Percentiles rank a stretch among this genome's conserved stretches.
These are phyloP conservation scores for Climacium dendroides DNA, from an alignment of 225 moss, liverwort and hornwort species.

Conservation along the genomic window DNA sequence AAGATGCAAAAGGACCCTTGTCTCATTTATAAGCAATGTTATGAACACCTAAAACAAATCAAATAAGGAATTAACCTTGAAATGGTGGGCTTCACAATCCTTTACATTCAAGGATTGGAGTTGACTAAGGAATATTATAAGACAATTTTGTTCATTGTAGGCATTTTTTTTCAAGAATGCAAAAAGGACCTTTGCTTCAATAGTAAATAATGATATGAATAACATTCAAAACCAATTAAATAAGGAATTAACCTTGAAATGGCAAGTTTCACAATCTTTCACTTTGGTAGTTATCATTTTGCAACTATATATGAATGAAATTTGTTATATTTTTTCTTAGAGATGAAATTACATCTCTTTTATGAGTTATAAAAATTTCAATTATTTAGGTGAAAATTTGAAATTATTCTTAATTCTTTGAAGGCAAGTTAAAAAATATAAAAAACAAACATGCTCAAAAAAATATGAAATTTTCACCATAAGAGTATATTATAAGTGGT, in stretches of 20 bases:
- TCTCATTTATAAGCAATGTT: too few relatives aligned
- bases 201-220: neutral
- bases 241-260: neutral
- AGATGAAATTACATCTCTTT: too few relatives aligned
- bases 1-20: too few relatives aligned
- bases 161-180: neutral
- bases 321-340: fast-evolving
- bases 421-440: too few relatives aligned
- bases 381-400: too few relatives aligned
- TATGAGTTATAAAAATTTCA: neutral
- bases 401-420: too few relatives aligned
- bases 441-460: neutral
- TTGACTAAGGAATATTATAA: fast-evolving
- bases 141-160: neutral
- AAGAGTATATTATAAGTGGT: neutral
- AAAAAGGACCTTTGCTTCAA: too few relatives aligned
- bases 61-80: too few relatives aligned
- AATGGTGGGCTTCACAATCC: too few relatives aligned
- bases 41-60: too few relatives aligned
- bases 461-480: neutral
- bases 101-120: neutral
- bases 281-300: neutral
- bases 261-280: fast-evolving
- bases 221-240: too few relatives aligned
- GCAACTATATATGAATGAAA: fast-evolving